Conservation (phyloP, 2,329 filamentous ascomycete genomes). For the Cladosporium sp. region DNA sequence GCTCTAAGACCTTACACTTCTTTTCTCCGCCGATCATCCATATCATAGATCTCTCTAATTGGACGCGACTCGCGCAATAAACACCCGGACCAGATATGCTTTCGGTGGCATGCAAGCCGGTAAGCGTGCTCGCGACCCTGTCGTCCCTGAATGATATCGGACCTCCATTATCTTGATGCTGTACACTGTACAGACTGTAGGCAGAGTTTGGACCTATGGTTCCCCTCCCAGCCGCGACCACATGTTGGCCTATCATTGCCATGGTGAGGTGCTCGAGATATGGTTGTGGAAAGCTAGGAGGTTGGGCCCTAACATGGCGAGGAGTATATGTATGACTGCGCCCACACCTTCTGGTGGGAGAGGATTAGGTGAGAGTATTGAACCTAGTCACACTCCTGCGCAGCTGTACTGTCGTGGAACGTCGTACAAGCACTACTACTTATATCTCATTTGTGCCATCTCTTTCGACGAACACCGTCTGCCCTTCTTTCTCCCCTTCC, state of each 20-base stretch:
- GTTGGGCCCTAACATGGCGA: not conserved
- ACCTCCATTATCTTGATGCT: not conserved
- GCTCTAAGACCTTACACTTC: slow-evolving; percentile 5
- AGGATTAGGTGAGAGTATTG: slow-evolving; percentile 14
- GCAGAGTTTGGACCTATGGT: slow-evolving; percentile 7
- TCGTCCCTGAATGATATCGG: not conserved
- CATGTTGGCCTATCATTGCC: slow-evolving; percentile 1
- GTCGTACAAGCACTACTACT: not conserved
- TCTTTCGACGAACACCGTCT: not conserved
- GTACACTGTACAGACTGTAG: not conserved
- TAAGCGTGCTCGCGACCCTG: not conserved
- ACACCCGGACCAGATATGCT: not conserved
- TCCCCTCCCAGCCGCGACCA: slow-evolving; percentile 1
- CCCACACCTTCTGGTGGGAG: not conserved
- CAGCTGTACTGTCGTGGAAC: not conserved
- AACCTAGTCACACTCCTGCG: not conserved
- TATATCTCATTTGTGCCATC: not conserved
- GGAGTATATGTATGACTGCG: slow-evolving; percentile 2
- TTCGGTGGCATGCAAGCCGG: not conserved
- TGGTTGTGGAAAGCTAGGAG: not conserved
- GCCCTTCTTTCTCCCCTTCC: not conserved
- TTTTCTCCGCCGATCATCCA: not conserved
- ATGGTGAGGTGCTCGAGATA: not conserved
- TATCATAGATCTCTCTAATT: not conserved
- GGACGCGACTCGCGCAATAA: not conserved